phyloP scores from a whole-genome alignment of 2,329 filamentous ascomycete species.

The Colletotrichum cuscutae region DNA sequence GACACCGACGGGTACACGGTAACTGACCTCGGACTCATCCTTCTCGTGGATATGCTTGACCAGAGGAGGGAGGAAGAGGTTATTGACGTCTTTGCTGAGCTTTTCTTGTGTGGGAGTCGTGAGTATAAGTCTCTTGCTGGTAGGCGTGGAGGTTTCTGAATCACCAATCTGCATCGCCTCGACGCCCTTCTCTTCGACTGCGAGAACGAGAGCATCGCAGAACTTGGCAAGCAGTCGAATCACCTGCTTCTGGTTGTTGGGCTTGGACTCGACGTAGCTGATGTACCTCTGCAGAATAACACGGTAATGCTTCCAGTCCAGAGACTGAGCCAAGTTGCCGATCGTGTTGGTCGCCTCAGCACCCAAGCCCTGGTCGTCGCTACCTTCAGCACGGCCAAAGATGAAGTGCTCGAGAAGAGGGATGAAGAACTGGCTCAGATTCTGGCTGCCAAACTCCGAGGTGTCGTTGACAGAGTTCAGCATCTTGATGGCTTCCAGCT shows the following conservation, averaged over 20 bases:
- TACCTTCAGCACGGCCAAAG: conserved; percentile 78
- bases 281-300: conserved; percentile 86
- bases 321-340: conserved; percentile 75
- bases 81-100: conserved; percentile 76
- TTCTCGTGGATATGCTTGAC: conserved; percentile 92
- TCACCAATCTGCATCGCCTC: conserved; percentile 57
- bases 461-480: conserved; percentile 75
- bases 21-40: conserved; percentile 92
- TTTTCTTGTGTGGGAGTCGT: conserved; percentile 76
- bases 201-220: conserved; percentile 77
- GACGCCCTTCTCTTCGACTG: conserved; percentile 50
- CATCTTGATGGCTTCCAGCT: conserved; percentile 83
- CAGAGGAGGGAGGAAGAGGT: conserved; percentile 81
- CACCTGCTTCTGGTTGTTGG: conserved; percentile 86
- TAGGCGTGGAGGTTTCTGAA: conserved; percentile 32
- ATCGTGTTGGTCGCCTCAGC: conserved; percentile 89
- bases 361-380: conserved; percentile 85
- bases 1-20: conserved; percentile 89
- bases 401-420: conserved; percentile 95
- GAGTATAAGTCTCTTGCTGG: conserved; percentile 62
- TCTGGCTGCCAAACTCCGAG: conserved; percentile 76
- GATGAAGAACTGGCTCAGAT: conserved; percentile 87
- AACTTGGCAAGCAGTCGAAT: conserved; percentile 84
- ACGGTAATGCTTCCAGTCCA: conserved; percentile 93
- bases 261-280: conserved; percentile 81